Evolutionary conservation across 2,329 filamentous ascomycete genomes (phyloP).

Genomic region (Pseudogymnoascus sp.): DNA sequence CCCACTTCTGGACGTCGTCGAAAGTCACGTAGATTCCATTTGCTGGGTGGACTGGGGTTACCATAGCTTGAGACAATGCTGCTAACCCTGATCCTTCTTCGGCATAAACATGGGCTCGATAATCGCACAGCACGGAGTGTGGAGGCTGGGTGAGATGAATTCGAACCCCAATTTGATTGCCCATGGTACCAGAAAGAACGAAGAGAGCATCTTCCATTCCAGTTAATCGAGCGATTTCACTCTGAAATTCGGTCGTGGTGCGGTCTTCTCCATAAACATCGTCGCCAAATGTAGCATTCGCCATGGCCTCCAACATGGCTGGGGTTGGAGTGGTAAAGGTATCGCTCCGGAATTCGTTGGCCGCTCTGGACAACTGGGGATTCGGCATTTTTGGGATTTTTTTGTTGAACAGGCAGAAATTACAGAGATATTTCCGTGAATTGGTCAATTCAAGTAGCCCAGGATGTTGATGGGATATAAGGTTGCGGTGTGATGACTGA

Average conservation of each 20-base stretch:
- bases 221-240: constrained; percentile 62
- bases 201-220: constrained; percentile 71
- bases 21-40: constrained; percentile 53
- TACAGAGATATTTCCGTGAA: neutral
- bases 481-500: neutral
- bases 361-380: neutral
- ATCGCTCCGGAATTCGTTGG: constrained; percentile 37
- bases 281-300: constrained; percentile 66
- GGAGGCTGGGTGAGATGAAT: constrained; percentile 72
- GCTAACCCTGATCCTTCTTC: constrained; percentile 61
- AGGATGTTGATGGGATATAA: neutral
- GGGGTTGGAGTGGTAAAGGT: constrained; percentile 67
- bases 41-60: constrained; percentile 56
- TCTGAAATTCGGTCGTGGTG: constrained; percentile 68
- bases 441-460: neutral
- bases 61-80: constrained; percentile 59
- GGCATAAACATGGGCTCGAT: constrained; percentile 66
- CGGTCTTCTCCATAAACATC: constrained; percentile 77
- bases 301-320: constrained; percentile 74
- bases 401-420: neutral
- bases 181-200: constrained; percentile 88
- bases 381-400: neutral
- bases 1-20: constrained; percentile 56
- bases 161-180: constrained; percentile 78
- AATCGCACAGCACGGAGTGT: constrained; percentile 70